Evolutionary conservation across 495 filamentous ascomycete genomes (phyloP).

Genomic region (Trichoderma orchidacearum): DNA sequence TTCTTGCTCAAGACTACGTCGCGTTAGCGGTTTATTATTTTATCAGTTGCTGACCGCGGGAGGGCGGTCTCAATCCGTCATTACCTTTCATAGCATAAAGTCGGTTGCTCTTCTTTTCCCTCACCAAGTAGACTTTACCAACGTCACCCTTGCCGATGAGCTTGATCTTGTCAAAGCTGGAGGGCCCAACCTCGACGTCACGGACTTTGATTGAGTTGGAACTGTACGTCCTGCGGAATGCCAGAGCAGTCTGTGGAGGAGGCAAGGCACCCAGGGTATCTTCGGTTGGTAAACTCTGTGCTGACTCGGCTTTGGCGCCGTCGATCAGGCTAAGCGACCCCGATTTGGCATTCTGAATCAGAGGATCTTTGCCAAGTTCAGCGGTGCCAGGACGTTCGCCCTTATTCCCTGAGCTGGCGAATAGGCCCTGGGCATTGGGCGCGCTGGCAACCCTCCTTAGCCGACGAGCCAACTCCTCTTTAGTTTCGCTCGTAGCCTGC

Average conservation of each 20-base stretch:
- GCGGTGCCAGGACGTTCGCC: constrained; percentile 64
- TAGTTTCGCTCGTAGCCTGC: constrained; percentile 64
- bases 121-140: constrained; percentile 92
- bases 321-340: constrained; percentile 41
- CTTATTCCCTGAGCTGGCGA: constrained; percentile 42
- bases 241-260: constrained; percentile 37
- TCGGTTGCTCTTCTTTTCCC: constrained; percentile 90
- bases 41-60: too few relatives aligned
- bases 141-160: constrained; percentile 98
- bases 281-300: constrained; percentile 7
- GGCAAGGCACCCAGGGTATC: constrained; percentile 32
- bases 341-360: constrained; percentile 42
- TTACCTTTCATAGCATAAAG: constrained; percentile 98
- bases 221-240: constrained; percentile 92
- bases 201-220: constrained; percentile 98
- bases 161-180: constrained; percentile 99
- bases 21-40: neutral
- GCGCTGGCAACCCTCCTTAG: constrained; percentile 87
- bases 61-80: too few relatives aligned
- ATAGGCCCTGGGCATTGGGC: constrained; percentile 91
- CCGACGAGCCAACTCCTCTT: constrained; percentile 87
- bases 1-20: constrained; percentile 87
- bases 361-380: constrained; percentile 64
- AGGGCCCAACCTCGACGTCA: constrained; percentile 88
- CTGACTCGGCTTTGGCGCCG: constrained; percentile 17